Percentiles rank a stretch among this genome's conserved stretches.
phyloP scores from a whole-genome alignment of 1,139 yeast species.

The Hansenula sp. region DNA sequence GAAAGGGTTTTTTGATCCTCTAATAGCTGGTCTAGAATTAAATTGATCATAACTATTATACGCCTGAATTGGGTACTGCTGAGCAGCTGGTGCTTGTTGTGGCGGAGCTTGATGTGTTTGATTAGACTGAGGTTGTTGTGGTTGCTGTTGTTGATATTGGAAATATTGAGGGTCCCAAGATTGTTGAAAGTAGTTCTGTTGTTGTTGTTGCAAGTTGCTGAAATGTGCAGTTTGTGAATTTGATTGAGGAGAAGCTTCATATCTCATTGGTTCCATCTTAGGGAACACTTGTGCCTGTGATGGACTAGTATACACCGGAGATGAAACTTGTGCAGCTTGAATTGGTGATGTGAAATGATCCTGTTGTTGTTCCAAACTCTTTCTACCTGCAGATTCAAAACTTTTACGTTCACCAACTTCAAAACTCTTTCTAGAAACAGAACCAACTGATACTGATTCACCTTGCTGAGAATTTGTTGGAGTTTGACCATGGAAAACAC shows the following conservation, averaged over 20 bases:
- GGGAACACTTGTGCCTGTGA: too few relatives aligned
- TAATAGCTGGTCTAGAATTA: constrained; percentile 2
- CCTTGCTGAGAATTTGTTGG: too few relatives aligned
- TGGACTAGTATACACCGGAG: too few relatives aligned
- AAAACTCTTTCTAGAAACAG: neutral
- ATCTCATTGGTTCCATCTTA: too few relatives aligned
- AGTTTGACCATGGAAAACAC: constrained; percentile 14
- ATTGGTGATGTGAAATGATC: too few relatives aligned
- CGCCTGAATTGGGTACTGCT: constrained; percentile 5
- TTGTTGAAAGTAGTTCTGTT: neutral
- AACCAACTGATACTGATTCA: neutral
- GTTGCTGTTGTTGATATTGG: constrained; percentile 1
- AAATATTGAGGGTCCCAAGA: neutral
- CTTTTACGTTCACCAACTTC: neutral
- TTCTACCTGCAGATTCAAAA: constrained; percentile 1
- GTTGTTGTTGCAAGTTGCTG: neutral
- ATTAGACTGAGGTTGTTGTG: constrained; percentile 1
- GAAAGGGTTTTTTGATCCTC: constrained; percentile 17
- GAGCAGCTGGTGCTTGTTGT: neutral
- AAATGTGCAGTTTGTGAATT: too few relatives aligned
- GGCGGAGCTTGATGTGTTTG: constrained; percentile 3
- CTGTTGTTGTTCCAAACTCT: neutral
- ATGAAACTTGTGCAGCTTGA: too few relatives aligned
- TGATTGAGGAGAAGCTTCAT: too few relatives aligned
- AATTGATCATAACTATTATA: neutral